These are phyloP conservation scores for Termitomyces sp. DNA, from an alignment of 768 basidiomycete species.

Conservation along the genomic window DNA sequence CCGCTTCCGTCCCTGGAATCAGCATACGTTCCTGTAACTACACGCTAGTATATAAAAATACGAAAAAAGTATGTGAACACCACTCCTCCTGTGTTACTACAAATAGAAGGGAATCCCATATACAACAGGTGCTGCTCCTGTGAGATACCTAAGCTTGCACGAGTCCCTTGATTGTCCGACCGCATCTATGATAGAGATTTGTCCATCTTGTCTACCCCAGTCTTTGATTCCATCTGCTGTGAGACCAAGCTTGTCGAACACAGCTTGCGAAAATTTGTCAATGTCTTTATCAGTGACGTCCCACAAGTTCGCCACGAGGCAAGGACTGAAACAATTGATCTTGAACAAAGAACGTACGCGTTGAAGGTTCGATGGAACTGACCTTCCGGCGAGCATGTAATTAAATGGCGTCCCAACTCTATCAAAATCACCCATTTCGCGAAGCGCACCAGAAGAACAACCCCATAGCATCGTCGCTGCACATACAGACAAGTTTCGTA, in stretches of 20 bases:
- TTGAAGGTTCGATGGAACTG: slow-evolving; percentile 26
- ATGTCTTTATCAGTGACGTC: slow-evolving; percentile 98
- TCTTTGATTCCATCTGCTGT: slow-evolving; percentile 26
- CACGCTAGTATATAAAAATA: background rate
- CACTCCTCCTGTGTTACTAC: slow-evolving; percentile 17
- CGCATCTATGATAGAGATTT: slow-evolving; percentile 63
- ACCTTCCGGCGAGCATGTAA: slow-evolving; percentile 99
- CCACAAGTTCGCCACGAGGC: slow-evolving; percentile 94
- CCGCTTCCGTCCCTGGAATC: background rate
- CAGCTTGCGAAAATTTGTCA: slow-evolving; percentile 84
- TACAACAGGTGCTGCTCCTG: slow-evolving; percentile 91
- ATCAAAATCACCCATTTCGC: slow-evolving; percentile 94
- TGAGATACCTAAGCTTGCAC: slow-evolving; percentile 91
- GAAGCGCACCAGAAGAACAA: slow-evolving; percentile 88
- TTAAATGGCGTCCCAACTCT: slow-evolving; percentile 88
- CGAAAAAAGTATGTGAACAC: background rate
- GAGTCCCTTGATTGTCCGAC: slow-evolving; percentile 74
- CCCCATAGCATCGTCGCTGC: slow-evolving; percentile 98
- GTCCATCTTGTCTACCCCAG: slow-evolving; percentile 17
- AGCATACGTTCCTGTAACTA: background rate
- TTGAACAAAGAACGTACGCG: slow-evolving; percentile 1
- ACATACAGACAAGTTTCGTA: slow-evolving; percentile 79
- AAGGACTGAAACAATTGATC: slow-evolving; percentile 54
- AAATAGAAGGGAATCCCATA: slow-evolving; percentile 96
- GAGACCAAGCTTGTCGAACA: slow-evolving; percentile 72